These are phyloP conservation scores for Cylindricascospora bacillispora DNA, from an alignment of 1,139 yeast genomes.

Conservation along the genomic window DNA sequence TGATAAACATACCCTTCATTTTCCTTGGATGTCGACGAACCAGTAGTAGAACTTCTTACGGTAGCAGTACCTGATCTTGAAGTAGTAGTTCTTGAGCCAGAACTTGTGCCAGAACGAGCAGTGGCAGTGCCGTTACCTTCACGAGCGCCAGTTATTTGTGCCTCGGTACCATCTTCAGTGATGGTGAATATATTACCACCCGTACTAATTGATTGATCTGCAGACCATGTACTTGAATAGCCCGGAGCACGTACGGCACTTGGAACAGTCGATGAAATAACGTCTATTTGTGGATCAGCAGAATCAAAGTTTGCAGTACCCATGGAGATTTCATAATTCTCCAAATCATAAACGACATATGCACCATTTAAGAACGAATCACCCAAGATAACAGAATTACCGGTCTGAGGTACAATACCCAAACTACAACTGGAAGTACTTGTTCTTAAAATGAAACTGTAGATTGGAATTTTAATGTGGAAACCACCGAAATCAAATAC, in stretches of 20 bases:
- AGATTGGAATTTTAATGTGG: conserved; percentile 34
- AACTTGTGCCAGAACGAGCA: too few relatives aligned
- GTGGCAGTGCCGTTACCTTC: too few relatives aligned
- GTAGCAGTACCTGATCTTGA: too few relatives aligned
- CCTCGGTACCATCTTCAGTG: too few relatives aligned
- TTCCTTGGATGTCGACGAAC: too few relatives aligned
- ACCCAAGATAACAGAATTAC: conserved; percentile 37
- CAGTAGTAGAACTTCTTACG: too few relatives aligned
- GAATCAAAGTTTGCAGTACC: conserved; percentile 42
- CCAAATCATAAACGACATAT: conserved; percentile 66
- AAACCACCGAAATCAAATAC: conserved; percentile 40
- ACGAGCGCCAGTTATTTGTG: too few relatives aligned
- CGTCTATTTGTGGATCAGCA: conserved; percentile 32
- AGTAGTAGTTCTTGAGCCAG: too few relatives aligned
- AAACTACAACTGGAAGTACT: conserved; percentile 24
- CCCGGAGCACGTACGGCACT: conserved; percentile 32
- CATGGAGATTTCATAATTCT: conserved; percentile 45
- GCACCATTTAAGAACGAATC: conserved; percentile 61
- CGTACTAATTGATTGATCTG: conserved; percentile 3
- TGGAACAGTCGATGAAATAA: conserved; percentile 33
- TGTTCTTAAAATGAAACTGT: conserved; percentile 25
- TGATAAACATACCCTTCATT: too few relatives aligned
- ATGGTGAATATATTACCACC: conserved; percentile 18
- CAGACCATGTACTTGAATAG: conserved; percentile 28
- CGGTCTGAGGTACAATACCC: conserved; percentile 24